Evolutionary conservation across 805 yeast genomes (phyloP), one percentile per base, ranked within the genome.

Genomic region (Schwanniomyces occidentalis): DNA sequence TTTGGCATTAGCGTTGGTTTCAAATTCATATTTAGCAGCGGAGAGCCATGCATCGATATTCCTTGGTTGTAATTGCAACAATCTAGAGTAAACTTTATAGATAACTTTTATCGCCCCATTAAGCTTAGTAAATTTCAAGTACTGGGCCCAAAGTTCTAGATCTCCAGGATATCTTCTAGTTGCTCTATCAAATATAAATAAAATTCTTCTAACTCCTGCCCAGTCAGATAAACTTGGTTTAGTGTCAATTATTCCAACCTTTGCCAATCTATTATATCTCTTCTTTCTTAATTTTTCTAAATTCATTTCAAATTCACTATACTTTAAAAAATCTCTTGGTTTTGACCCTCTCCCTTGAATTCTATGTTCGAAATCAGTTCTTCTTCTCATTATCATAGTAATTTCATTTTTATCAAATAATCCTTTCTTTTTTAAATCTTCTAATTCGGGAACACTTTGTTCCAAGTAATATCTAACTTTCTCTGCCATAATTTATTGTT

Each of bases 351-450:
- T 74, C 27, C 95, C 86, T 28, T 77, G 76, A 35, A 93, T 76
- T 38, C 95, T 66, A 58, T 93, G 96, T 62, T 93, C 99, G 51
- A 89, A 93, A 61, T 90, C 97, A 0, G 97, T 91, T 65, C 99
- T 76, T 54, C 89, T 78, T 63, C 93, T 82, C 88, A 91, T 87
- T 35, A 93, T 83, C 68, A 75, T 73, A 25, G 82, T 80, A 45
- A 89, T 79, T 61, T 93, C 99, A 47, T 76, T 76, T 48, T 85
- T 85, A 26, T 80, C 82, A 58, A 93, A 93, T 4, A 93, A 69
- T 3, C 89, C 89, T 51, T 86, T 83, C 38, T 76, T 76, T 40
- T 82, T 80, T 21, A 93, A 74, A 51, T 91, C 99, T 51, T 90
- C 91, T 35, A 93, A 72, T 61, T 93, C 99, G 0, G 96, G 95